Evolutionary conservation across 2,329 filamentous ascomycete genomes (phyloP).

Genomic region (Phaeophleospora eucalypticola): DNA sequence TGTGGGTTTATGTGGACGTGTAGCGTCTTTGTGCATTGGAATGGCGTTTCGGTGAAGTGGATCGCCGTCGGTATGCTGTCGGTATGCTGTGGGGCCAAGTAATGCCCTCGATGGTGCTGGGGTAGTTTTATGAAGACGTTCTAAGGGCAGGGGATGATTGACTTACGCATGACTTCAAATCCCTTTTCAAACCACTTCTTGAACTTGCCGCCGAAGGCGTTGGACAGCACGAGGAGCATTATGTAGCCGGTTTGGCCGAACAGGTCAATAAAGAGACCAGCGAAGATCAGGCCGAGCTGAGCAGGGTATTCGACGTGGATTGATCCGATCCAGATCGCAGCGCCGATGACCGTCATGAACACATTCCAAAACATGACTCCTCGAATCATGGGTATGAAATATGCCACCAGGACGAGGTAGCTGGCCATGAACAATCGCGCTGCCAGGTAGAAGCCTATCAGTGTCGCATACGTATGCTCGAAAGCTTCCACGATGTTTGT

Average conservation of each 20-base stretch:
- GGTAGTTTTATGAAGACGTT: too few relatives aligned
- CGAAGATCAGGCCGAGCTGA: constrained; percentile 55
- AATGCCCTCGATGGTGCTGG: too few relatives aligned
- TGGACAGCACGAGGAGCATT: constrained; percentile 29
- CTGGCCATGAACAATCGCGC: constrained; percentile 51
- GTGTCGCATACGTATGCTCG: constrained; percentile 52
- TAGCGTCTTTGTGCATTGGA: too few relatives aligned
- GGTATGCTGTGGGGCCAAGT: background rate
- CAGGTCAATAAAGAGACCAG: constrained; percentile 54
- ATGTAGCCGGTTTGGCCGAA: constrained; percentile 46
- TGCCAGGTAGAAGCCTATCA: constrained; percentile 58
- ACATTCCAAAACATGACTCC: constrained; percentile 52
- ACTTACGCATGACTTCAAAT: constrained; percentile 55
- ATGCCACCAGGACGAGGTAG: constrained; percentile 47
- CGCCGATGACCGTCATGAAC: constrained; percentile 44
- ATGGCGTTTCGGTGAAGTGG: too few relatives aligned
- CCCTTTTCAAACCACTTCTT: constrained; percentile 29
- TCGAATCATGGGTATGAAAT: constrained; percentile 55
- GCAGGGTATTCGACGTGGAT: constrained; percentile 53
- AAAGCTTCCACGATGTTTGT: constrained; percentile 60
- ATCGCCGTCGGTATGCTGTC: too few relatives aligned
- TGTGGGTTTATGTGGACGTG: too few relatives aligned
- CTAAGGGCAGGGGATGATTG: too few relatives aligned
- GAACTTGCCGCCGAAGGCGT: constrained; percentile 17
- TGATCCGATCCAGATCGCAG: constrained; percentile 57